phyloP scores from a whole-genome alignment of 208 protist genomes.

The Crithidia expoeki region DNA sequence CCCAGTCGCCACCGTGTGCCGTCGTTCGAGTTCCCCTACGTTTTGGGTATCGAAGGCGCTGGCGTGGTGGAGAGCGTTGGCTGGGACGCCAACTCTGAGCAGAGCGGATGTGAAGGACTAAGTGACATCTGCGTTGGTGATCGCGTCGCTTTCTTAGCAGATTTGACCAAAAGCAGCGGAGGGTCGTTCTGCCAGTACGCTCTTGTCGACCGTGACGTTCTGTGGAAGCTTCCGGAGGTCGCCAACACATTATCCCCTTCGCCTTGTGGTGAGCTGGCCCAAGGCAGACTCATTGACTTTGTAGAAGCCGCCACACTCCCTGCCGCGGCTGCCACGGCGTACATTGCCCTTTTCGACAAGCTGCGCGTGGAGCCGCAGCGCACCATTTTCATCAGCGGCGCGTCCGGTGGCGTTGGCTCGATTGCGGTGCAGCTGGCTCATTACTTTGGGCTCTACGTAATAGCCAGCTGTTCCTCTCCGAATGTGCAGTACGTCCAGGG shows the following conservation, averaged over 20 bases:
- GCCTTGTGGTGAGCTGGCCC: conserved; percentile 5
- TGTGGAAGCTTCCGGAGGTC: conserved; percentile 53
- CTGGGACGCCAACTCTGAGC: conserved; percentile 27
- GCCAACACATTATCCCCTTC: conserved; percentile 1
- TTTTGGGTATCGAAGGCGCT: conserved; percentile 65
- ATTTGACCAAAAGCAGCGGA: conserved; percentile 38
- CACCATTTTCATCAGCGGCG: conserved; percentile 81
- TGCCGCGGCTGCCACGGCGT: conserved; percentile 63
- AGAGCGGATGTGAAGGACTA: background rate
- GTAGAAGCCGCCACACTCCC: conserved; percentile 73
- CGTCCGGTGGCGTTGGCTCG: conserved; percentile 73
- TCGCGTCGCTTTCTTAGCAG: conserved; percentile 66
- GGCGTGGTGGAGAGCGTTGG: conserved; percentile 80
- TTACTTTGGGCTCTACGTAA: conserved; percentile 68
- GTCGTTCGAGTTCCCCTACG: conserved; percentile 57
- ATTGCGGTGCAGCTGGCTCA: conserved; percentile 81
- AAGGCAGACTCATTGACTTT: conserved; percentile 58
- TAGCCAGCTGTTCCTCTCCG: conserved; percentile 63
- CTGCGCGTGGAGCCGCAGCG: conserved; percentile 56
- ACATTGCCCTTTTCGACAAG: conserved; percentile 80
- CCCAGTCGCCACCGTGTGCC: conserved; percentile 29
- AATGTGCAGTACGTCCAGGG: conserved; percentile 60
- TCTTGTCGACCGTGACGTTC: conserved; percentile 47
- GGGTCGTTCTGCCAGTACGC: conserved; percentile 82
- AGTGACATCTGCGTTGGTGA: conserved; percentile 53